These are phyloP conservation scores for Pythium rishiriense DNA, from an alignment of 352 stramenopile species.

Conservation along the genomic window DNA sequence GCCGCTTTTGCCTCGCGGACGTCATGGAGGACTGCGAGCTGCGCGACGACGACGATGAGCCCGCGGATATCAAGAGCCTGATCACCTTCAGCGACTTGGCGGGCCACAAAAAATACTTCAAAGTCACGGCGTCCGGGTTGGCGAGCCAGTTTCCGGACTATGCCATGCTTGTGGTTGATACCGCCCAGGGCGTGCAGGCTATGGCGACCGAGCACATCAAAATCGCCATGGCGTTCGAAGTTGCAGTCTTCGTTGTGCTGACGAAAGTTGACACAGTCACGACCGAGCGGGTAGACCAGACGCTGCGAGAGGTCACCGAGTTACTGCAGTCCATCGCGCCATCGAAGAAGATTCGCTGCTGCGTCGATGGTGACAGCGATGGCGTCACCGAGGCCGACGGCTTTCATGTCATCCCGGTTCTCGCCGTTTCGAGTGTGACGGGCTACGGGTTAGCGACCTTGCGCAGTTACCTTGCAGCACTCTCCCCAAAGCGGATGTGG, in stretches of 20 bases:
- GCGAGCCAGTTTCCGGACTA: slow-evolving; percentile 87
- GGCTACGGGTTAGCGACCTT: slow-evolving; percentile 55
- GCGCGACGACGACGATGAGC: slow-evolving; percentile 44
- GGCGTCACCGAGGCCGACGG: slow-evolving; percentile 12
- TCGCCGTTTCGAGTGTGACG: slow-evolving; percentile 63
- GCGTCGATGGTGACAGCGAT: not conserved
- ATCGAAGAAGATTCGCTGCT: slow-evolving; percentile 21
- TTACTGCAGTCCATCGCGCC: slow-evolving; percentile 35
- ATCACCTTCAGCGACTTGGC: slow-evolving; percentile 79
- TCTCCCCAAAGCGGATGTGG: slow-evolving; percentile 66
- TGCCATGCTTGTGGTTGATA: slow-evolving; percentile 83
- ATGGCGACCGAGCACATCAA: slow-evolving; percentile 83
- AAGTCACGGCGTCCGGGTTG: slow-evolving; percentile 83
- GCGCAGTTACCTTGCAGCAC: slow-evolving; percentile 52
- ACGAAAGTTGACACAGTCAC: slow-evolving; percentile 68
- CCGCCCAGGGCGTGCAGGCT: slow-evolving; percentile 53
- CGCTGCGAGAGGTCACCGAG: slow-evolving; percentile 43
- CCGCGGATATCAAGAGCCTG: slow-evolving; percentile 32
- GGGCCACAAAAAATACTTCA: slow-evolving; percentile 88
- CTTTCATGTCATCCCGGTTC: slow-evolving; percentile 46
- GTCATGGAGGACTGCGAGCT: slow-evolving; percentile 52
- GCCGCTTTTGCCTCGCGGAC: slow-evolving; percentile 54
- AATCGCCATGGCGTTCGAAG: slow-evolving; percentile 70
- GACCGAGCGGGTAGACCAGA: slow-evolving; percentile 46
- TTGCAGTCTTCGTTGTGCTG: slow-evolving; percentile 78